Evolutionary conservation across 1,284 basidiomycete species (phyloP).

Genomic region (Boletus calvinii): DNA sequence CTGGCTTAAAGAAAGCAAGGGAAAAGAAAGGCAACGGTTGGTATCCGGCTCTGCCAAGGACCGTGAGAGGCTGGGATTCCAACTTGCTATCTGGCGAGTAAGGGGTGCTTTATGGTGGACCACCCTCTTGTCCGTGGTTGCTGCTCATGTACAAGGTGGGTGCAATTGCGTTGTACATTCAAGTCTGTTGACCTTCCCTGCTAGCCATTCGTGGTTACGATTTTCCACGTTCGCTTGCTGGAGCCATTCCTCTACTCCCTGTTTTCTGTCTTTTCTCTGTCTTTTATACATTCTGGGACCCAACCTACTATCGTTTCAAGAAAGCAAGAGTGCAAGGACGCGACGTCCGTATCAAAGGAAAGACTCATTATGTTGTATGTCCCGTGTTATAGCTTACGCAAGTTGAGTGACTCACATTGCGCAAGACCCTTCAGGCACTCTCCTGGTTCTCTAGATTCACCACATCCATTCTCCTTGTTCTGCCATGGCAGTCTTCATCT

Average conservation of each 20-base stretch:
- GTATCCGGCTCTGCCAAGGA: conserved; percentile 41
- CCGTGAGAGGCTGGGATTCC: conserved; percentile 41
- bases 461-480: conserved; percentile 47
- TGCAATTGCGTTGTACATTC: conserved; percentile 25
- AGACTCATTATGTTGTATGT: conserved; percentile 60
- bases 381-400: conserved; percentile 1
- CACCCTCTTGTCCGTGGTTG: conserved; percentile 45
- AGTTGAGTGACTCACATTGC: conserved; percentile 5
- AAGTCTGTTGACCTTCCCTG: conserved; percentile 10
- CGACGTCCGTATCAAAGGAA: conserved; percentile 62
- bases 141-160: conserved; percentile 44
- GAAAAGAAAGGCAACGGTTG: conserved; percentile 51
- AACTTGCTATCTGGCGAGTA: conserved; percentile 58
- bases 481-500: conserved; percentile 43
- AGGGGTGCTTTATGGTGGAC: conserved; percentile 62
- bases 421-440: conserved; percentile 55
- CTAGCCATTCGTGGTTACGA: conserved; percentile 25
- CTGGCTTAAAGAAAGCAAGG: conserved; percentile 62
- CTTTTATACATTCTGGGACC: conserved; percentile 75
- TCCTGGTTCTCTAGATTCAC: conserved; percentile 56
- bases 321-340: conserved; percentile 65
- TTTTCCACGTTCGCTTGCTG: conserved; percentile 24
- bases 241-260: conserved; percentile 39
- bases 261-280: conserved; percentile 53
- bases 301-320: conserved; percentile 61